phyloP scores from a whole-genome alignment of 345 rosid genomes.

The Eucalyptus rudis region DNA sequence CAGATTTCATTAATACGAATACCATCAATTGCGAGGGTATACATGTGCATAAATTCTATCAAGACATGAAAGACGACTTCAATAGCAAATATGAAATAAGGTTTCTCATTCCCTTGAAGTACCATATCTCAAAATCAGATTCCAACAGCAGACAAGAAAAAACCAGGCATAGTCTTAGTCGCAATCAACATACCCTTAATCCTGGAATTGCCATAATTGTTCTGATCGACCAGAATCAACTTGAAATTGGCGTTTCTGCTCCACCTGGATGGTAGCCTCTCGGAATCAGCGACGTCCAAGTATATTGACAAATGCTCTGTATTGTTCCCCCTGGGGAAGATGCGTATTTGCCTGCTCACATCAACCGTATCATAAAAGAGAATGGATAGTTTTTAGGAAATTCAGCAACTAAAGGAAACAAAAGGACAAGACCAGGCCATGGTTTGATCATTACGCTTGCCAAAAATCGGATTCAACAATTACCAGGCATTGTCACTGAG shows the following conservation, averaged over 20 bases:
- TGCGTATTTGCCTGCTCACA: background rate
- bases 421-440: background rate
- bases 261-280: slow-evolving; percentile 5
- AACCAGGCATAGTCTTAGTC: background rate
- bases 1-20: background rate
- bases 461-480: background rate
- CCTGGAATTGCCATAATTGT: background rate
- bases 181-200: background rate
- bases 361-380: slow-evolving; percentile 33
- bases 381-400: slow-evolving; percentile 10
- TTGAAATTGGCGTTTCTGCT: background rate
- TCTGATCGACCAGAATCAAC: background rate
- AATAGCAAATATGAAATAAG: background rate
- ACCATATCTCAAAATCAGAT: background rate
- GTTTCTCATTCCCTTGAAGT: background rate
- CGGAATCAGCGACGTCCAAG: slow-evolving; percentile 2
- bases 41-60: background rate
- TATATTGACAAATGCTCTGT: slow-evolving; percentile 3
- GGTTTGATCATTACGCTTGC: background rate
- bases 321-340: slow-evolving; percentile 10
- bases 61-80: background rate
- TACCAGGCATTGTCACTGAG: slow-evolving; percentile 4
- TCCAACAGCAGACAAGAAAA: background rate
- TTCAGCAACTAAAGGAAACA: background rate
- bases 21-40: background rate